These are phyloP conservation scores for Teratosphaeria pseudoeucalypti DNA, from an alignment of 2,329 filamentous ascomycete species.

Conservation along the genomic window DNA sequence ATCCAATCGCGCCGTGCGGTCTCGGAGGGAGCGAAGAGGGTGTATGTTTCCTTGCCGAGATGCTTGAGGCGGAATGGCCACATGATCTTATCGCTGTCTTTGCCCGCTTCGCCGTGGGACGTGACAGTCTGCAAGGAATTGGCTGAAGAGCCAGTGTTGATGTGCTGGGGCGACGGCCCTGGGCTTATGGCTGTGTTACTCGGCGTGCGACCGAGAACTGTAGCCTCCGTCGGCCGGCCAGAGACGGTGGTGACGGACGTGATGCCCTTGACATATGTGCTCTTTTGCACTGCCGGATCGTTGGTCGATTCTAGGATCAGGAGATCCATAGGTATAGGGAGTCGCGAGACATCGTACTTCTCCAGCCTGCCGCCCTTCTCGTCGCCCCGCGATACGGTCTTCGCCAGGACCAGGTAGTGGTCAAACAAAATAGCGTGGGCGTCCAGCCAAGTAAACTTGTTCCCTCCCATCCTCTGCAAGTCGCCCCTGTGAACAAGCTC, in stretches of 20 bases:
- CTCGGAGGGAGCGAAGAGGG: constrained; percentile 69
- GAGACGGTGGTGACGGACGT: constrained; percentile 54
- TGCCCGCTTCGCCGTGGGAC: constrained; percentile 41
- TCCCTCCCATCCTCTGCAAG: constrained; percentile 76
- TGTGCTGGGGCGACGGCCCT: constrained; percentile 53
- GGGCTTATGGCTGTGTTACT: constrained; percentile 23
- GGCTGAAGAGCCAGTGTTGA: constrained; percentile 54
- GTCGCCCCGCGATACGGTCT: constrained; percentile 57
- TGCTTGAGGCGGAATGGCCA: constrained; percentile 96
- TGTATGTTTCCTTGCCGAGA: constrained; percentile 86
- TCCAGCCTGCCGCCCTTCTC: constrained; percentile 64
- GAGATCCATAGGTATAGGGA: constrained; percentile 94
- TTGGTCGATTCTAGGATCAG: constrained; percentile 85
- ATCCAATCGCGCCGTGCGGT: constrained; percentile 80
- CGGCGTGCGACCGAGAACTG: constrained; percentile 40
- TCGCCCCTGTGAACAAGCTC: constrained; percentile 85
- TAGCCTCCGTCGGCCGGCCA: constrained; percentile 28
- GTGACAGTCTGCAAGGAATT: constrained; percentile 37
- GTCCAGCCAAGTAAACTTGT: constrained; percentile 86
- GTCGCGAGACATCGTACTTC: constrained; percentile 83
- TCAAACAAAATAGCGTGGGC: constrained; percentile 91
- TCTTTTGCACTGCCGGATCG: constrained; percentile 81
- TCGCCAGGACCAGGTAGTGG: constrained; percentile 89
- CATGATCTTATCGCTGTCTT: constrained; percentile 67
- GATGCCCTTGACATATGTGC: constrained; percentile 58